phyloP scores from a whole-genome alignment of 345 rosid species.

The Acer saccharum region DNA sequence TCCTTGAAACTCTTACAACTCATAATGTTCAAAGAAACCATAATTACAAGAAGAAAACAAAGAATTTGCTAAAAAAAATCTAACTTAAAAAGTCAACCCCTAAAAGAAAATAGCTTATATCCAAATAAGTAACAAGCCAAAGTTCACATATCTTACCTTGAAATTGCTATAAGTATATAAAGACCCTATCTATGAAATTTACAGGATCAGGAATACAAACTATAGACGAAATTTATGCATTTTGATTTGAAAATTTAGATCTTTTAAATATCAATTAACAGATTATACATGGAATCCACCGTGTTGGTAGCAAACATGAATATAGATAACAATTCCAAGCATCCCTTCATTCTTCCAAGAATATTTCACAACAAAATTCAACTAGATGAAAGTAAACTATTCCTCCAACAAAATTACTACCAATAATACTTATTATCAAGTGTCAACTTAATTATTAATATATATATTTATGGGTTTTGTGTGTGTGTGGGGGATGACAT shows the following conservation, averaged over 20 bases:
- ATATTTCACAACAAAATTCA: neutral
- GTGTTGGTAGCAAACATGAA: neutral
- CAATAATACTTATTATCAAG: neutral
- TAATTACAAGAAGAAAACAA: slow-evolving; percentile 1
- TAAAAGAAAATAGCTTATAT: neutral
- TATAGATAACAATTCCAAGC: neutral
- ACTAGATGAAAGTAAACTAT: neutral
- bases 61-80: neutral
- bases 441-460: neutral
- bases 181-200: neutral
- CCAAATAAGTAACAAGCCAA: neutral
- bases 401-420: neutral
- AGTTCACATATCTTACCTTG: neutral
- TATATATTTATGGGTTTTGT: slow-evolving; percentile 9
- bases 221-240: neutral
- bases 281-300: neutral
- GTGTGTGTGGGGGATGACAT: slow-evolving; percentile 26
- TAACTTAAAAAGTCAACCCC: neutral
- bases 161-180: neutral
- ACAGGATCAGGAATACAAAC: too few relatives aligned
- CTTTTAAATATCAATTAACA: neutral
- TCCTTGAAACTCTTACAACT: slow-evolving; percentile 2
- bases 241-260: neutral
- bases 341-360: neutral
- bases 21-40: neutral